Evolutionary conservation across 129 eudicot species (phyloP), one percentile per base, ranked within the genome.

Genomic region (Heracleum sosnowskyi): DNA sequence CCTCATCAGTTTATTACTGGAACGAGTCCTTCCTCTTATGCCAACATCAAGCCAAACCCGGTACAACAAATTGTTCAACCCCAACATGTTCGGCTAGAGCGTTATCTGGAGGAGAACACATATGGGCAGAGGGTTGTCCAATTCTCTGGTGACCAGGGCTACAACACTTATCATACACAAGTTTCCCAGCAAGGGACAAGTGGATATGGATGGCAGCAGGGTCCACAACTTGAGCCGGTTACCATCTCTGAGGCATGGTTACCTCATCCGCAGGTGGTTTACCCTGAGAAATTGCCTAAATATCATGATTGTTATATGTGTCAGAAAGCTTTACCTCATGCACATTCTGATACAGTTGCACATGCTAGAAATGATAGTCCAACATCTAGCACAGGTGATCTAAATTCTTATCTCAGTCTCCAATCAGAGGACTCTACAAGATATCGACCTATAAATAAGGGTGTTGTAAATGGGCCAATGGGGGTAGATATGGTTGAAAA

Each of bases 281-380:
- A 75, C 60, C 78, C 86, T 12, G 96, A 88, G 35, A 78, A 77
- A 34, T 3, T 84, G 11, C 80, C 90, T 36, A 80, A 82, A 53
- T 80, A 85, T 22, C 91, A 87, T 29, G 97, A 90, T 41, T 91
- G 98, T 82, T 44, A 83, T 22, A 83, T 91, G 96, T 95, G 98
- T 85, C 96, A 90, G 41, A 95, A 91, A 78, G 92, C 88, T 71
- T 82, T 94, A 74, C 97, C 98, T 22, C 98, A 94, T 82, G 96
- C 97, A 60, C 98, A 94, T 85, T 91, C 98, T 2, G 98, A 94
- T 81, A 88, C 91, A n/a, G 40, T 91, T 40, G 96, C 91, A 74
- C 96, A 94, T 69, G 92, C 86, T 42, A 85, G 69, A 45, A 91
- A 73, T 78, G 92, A 70, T 73, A 88, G 88, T 74, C 86, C 89